phyloP scores from a whole-genome alignment of 441 rosid species.

The Croton setiger region DNA sequence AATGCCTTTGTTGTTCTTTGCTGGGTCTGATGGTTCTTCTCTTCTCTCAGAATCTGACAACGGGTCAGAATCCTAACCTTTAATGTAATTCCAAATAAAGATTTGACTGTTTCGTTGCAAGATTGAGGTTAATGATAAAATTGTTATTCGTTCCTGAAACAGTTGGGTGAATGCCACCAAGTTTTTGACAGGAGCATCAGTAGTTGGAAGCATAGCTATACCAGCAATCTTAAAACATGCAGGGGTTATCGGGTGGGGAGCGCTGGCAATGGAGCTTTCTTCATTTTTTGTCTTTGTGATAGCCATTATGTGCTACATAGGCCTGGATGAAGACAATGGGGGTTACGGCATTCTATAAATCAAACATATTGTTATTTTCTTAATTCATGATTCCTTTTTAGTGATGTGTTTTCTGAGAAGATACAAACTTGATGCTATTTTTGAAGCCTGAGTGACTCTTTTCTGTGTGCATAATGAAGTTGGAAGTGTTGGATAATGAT shows the following conservation, averaged over 20 bases:
- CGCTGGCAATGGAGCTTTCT: conserved; percentile 74
- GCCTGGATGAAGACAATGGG: conserved; percentile 43
- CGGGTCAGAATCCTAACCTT: conserved; percentile 30
- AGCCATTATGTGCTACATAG: conserved; percentile 63
- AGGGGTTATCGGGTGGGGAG: conserved; percentile 94
- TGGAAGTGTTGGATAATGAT: neutral
- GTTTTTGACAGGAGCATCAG: conserved; percentile 91
- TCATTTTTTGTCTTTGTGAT: conserved; percentile 64
- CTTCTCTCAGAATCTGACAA: conserved; percentile 59
- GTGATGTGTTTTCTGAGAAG: neutral
- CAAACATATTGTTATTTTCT: conserved; percentile 19
- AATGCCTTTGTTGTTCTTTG: conserved; percentile 88
- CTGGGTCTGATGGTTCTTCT: conserved; percentile 64
- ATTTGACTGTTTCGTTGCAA: conserved; percentile 4
- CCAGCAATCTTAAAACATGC: conserved; percentile 88
- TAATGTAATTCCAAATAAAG: conserved; percentile 1
- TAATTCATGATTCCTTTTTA: neutral
- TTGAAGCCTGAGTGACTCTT: neutral
- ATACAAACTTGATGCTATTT: neutral
- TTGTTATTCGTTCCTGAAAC: conserved; percentile 14
- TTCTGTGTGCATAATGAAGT: neutral
- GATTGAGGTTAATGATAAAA: neutral
- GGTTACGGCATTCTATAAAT: conserved; percentile 46
- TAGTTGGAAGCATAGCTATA: conserved; percentile 88
- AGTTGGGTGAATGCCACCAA: conserved; percentile 90